Percentiles rank a stretch among this genome's conserved stretches.
Evolutionary conservation across 2,329 filamentous ascomycete genomes (phyloP).

Genomic region (Claviceps quebecensis): DNA sequence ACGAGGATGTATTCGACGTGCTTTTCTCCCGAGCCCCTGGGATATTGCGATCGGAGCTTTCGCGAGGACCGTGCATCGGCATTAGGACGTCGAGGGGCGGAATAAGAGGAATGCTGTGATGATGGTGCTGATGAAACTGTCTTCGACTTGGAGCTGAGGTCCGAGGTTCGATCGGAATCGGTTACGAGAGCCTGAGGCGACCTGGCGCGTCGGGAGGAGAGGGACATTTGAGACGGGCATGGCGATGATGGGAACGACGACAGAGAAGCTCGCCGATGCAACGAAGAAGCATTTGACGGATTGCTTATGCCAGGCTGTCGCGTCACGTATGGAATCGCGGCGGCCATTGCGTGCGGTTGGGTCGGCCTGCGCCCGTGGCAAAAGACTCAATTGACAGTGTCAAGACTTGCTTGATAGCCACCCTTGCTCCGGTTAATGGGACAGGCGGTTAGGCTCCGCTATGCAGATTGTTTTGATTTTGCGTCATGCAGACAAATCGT

Average conservation of each 20-base stretch:
- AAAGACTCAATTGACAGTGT: background rate
- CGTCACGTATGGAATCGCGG: constrained; percentile 28
- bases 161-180: constrained; percentile 41
- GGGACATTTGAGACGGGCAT: constrained; percentile 44
- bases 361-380: background rate
- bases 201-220: constrained; percentile 35
- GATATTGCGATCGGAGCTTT: constrained; percentile 60
- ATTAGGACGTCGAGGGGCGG: constrained; percentile 35
- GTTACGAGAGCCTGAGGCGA: constrained; percentile 38
- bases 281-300: constrained; percentile 18
- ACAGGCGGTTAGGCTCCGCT: background rate
- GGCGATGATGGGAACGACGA: constrained; percentile 49
- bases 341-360: constrained; percentile 20
- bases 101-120: constrained; percentile 47
- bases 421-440: background rate
- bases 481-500: background rate
- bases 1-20: constrained; percentile 99
- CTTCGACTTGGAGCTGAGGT: constrained; percentile 46
- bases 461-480: background rate
- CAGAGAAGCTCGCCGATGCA: constrained; percentile 38
- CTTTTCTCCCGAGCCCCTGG: constrained; percentile 60
- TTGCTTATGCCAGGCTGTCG: constrained; percentile 24
- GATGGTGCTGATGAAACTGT: constrained; percentile 45
- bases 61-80: constrained; percentile 36
- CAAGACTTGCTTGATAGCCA: background rate